phyloP scores from a whole-genome alignment of 768 basidiomycete species.

The Stropharia rugosoannulata region DNA sequence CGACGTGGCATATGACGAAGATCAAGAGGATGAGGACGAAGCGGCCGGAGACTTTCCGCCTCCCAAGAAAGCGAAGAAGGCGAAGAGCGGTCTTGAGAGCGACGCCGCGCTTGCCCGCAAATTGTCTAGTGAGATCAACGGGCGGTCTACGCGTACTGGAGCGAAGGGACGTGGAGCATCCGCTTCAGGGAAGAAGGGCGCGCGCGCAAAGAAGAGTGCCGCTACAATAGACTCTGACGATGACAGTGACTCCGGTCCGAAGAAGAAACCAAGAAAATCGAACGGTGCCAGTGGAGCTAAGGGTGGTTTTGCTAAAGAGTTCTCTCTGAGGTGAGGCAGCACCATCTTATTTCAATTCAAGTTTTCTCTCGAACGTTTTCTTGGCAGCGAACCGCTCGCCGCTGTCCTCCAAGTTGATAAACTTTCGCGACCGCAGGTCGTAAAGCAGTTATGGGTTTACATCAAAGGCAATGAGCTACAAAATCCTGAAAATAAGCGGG shows the following conservation, averaged over 20 bases:
- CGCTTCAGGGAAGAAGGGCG: conserved; percentile 42
- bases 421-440: conserved; percentile 85
- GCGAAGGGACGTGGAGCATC: conserved; percentile 32
- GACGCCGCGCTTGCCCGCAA: conserved; percentile 74
- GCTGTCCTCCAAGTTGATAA: conserved; percentile 64
- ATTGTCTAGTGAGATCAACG: conserved; percentile 69
- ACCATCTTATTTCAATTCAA: background rate
- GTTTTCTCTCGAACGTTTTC: background rate
- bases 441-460: conserved; percentile 88
- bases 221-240: conserved; percentile 54
- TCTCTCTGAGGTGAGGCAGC: conserved; percentile 57
- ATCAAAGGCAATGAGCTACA: conserved; percentile 82
- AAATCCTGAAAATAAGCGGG: conserved; percentile 80
- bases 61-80: conserved; percentile 52
- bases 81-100: conserved; percentile 48
- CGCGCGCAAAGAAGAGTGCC: conserved; percentile 53
- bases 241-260: conserved; percentile 40
- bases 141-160: conserved; percentile 51
- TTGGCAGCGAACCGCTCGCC: conserved; percentile 66
- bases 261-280: conserved; percentile 31
- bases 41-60: conserved; percentile 30
- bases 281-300: conserved; percentile 49
- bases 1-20: conserved; percentile 25
- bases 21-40: conserved; percentile 31
- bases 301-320: conserved; percentile 82